phyloP scores from a whole-genome alignment of 768 basidiomycete genomes.

The Podaxis rugospora region DNA sequence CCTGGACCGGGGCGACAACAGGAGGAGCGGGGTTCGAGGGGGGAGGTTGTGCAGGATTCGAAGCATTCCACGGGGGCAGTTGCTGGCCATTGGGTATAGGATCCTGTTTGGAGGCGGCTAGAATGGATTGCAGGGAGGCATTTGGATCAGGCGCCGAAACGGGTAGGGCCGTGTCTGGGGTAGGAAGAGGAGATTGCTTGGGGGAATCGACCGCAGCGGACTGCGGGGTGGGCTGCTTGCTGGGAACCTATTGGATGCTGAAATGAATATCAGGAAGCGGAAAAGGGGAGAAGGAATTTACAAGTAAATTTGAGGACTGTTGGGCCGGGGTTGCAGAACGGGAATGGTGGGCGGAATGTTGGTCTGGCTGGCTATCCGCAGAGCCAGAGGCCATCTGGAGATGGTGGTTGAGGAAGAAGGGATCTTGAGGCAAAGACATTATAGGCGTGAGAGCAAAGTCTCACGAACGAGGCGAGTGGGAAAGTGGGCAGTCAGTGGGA shows the following conservation, averaged over 20 bases:
- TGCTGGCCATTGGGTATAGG: constrained; percentile 35
- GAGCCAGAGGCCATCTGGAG: constrained; percentile 35
- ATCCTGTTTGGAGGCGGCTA: constrained; percentile 47
- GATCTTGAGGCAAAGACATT: constrained; percentile 32
- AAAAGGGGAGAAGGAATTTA: constrained; percentile 25
- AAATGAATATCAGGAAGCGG: constrained; percentile 13
- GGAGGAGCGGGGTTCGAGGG: constrained; percentile 23
- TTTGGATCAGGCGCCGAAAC: constrained; percentile 34
- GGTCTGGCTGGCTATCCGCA: constrained; percentile 16
- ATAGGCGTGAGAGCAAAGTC: constrained; percentile 44
- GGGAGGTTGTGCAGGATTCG: constrained; percentile 19
- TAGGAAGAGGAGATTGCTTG: constrained; percentile 25
- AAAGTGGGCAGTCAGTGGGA: constrained; percentile 19
- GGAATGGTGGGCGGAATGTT: constrained; percentile 16
- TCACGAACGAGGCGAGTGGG: constrained; percentile 35
- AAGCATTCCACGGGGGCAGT: constrained; percentile 34
- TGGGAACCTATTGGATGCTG: constrained; percentile 27
- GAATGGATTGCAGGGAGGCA: constrained; percentile 45
- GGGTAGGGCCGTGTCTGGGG: constrained; percentile 20
- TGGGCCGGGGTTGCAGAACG: constrained; percentile 20
- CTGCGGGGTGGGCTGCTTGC: constrained; percentile 21
- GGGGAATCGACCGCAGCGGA: constrained; percentile 14
- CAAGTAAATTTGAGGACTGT: constrained; percentile 25
- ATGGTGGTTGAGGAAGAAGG: constrained; percentile 43
- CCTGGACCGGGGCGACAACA: constrained; percentile 20